Percentiles rank a stretch among this genome's conserved stretches.
phyloP scores from a whole-genome alignment of 345 rosid species.

The Syzygium jambos region DNA sequence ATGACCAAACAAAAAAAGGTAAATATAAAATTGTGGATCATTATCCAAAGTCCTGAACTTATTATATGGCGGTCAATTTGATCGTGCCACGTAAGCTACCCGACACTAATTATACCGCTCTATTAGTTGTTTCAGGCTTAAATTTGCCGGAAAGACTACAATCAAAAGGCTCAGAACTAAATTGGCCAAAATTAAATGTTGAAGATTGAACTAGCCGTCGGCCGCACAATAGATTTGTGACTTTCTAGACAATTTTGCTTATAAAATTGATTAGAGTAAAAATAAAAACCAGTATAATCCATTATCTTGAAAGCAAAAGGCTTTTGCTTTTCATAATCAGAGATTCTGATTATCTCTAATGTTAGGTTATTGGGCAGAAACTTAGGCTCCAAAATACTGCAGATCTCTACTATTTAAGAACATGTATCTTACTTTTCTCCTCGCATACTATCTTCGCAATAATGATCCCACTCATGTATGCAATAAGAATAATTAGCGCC shows the following conservation, averaged over 20 bases:
- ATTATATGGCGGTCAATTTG: no score
- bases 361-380: neutral
- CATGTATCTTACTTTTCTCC: neutral
- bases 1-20: no score
- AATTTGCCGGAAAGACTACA: accelerated
- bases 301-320: neutral
- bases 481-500: neutral
- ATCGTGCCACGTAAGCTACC: no score
- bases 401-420: neutral
- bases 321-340: neutral
- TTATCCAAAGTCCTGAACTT: no score
- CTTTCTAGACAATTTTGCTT: neutral
- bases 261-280: neutral
- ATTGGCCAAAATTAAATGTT: neutral
- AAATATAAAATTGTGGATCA: no score
- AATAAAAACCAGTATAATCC: neutral
- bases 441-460: neutral
- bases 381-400: neutral
- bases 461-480: neutral
- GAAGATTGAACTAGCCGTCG: neutral
- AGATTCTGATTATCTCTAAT: neutral
- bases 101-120: no score
- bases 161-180: neutral
- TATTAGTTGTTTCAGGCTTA: accelerated
- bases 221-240: neutral